A percentile compares a stretch with the other conserved stretches of the same genome.
These are phyloP conservation scores for Hymenoscyphus infarciens DNA, from an alignment of 2,329 filamentous ascomycete species.

Conservation along the genomic window DNA sequence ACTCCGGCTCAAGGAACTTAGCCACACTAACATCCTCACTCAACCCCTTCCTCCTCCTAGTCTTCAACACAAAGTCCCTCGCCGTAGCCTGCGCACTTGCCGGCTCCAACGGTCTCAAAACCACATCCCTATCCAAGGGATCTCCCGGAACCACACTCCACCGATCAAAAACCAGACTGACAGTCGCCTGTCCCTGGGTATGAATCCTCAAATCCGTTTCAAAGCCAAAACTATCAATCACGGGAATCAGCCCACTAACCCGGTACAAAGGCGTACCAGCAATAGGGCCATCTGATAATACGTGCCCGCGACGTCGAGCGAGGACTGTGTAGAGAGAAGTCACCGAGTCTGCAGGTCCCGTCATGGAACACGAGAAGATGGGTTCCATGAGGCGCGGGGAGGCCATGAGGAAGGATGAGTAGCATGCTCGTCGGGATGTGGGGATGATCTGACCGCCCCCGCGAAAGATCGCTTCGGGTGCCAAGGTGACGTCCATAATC, in stretches of 20 bases:
- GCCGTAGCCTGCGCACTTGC: constrained; percentile 86
- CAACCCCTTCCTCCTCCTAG: constrained; percentile 84
- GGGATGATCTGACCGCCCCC: constrained; percentile 97
- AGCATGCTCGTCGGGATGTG: constrained; percentile 86
- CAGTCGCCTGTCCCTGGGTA: constrained; percentile 86
- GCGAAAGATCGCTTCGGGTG: constrained; percentile 86
- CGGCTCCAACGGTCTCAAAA: constrained; percentile 79
- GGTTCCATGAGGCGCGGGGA: constrained; percentile 96
- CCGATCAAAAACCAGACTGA: constrained; percentile 89
- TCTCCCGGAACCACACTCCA: constrained; percentile 97
- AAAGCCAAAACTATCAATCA: constrained; percentile 97
- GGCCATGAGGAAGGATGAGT: constrained; percentile 95
- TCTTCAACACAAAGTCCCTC: constrained; percentile 95
- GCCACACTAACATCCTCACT: constrained; percentile 94
- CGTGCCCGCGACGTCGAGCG: constrained; percentile 82
- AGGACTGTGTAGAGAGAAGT: constrained; percentile 89
- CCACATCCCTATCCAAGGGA: constrained; percentile 82
- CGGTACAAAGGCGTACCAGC: constrained; percentile 92
- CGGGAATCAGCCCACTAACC: constrained; percentile 85
- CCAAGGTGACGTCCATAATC: constrained; percentile 84
- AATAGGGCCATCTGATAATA: constrained; percentile 89
- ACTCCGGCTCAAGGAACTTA: constrained; percentile 93
- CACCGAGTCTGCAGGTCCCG: constrained; percentile 84
- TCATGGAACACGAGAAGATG: constrained; percentile 88
- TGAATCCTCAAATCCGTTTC: constrained; percentile 96